Conservation (phyloP, 164 flowering plant genomes). For the Hamamelis virginiana region DNA sequence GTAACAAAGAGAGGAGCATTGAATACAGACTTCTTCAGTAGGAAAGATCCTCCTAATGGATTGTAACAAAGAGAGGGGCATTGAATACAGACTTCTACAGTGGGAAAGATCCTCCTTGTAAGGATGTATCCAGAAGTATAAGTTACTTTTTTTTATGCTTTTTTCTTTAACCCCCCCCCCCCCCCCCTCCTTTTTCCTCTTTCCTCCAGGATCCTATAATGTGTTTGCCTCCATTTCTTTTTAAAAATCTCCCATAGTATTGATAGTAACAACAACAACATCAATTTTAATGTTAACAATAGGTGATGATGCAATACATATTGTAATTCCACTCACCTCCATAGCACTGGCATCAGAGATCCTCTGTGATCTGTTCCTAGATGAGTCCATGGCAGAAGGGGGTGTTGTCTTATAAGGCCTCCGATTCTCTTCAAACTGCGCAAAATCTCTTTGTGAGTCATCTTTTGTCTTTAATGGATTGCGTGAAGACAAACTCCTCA, state of each 20-base stretch:
- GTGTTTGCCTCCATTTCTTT: not conserved
- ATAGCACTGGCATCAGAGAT: constrained; percentile 42
- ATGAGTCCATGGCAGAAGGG: constrained; percentile 44
- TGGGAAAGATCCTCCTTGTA: not conserved
- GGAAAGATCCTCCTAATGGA: not conserved
- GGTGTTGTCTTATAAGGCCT: constrained; percentile 48
- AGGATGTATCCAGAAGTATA: not conserved
- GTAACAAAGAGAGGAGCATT: no score
- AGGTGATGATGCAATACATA: constrained; percentile 4
- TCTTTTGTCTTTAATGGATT: constrained; percentile 39
- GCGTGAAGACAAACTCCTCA: constrained; percentile 40
- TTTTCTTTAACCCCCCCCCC: not conserved
- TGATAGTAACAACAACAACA: no score
- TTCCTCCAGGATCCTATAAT: not conserved
- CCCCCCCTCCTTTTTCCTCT: no score
- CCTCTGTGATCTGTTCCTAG: constrained; percentile 47
- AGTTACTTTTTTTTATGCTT: not conserved
- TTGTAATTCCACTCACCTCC: constrained; percentile 38
- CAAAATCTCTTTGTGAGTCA: constrained; percentile 41
- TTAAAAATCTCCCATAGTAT: no score
- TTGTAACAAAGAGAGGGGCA: no score
- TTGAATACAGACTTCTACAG: no score
- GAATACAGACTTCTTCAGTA: no score
- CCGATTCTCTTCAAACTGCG: constrained; percentile 50
- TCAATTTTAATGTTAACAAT: no score